Evolutionary conservation across 805 yeast genomes (phyloP), one percentile per base, ranked within the genome.

Genomic region (Starmerella riodocensis): DNA sequence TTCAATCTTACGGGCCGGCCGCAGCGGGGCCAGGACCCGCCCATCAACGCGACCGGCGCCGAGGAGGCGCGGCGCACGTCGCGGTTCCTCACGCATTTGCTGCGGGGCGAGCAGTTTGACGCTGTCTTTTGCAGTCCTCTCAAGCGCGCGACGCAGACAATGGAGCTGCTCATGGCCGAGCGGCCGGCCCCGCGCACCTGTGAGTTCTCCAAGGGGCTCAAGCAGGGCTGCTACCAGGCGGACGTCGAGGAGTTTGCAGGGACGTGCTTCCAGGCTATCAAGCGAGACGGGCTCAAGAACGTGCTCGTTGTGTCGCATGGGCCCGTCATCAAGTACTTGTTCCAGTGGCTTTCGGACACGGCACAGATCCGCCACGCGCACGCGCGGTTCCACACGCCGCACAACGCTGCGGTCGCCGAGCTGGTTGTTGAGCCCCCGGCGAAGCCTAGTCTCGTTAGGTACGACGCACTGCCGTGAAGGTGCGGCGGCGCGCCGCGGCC

Each of bases 281-380:
- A 5, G 14, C n/a, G 14, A 8, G 16, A 21, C 12, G 23, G 24
- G 6, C 13, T 16, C 21, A 22, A 21, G 8, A 35, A 35, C 22
- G 25, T 40, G 6, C 26, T 40, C 6, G 23, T 40, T 3, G 43
- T 40, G 33, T 25, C 43, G 9, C 43, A 40, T 24, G 35, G 43
- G 18, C 38, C 43, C 5, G 33, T 40, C 17, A 34, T 40, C 9
- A 31, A 32, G 23, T 40, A 40, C 34, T 20, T 35, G 32, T 31
- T 35, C 18, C 28, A 25, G 13, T 40, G 43, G 43, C 36, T 40
- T 4, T 14, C 25, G 3, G 29, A 17, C 13, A 26, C 5, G 4
- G 39, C 36, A 13, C 21, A 3, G 14, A 25, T 40, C 6, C 11
- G 17, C 16, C 22, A 16, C 6, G 8, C 17, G 19, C 6, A 12